These are phyloP conservation scores for Lactifluus echinatus DNA, from an alignment of 768 basidiomycete genomes.

Conservation along the genomic window DNA sequence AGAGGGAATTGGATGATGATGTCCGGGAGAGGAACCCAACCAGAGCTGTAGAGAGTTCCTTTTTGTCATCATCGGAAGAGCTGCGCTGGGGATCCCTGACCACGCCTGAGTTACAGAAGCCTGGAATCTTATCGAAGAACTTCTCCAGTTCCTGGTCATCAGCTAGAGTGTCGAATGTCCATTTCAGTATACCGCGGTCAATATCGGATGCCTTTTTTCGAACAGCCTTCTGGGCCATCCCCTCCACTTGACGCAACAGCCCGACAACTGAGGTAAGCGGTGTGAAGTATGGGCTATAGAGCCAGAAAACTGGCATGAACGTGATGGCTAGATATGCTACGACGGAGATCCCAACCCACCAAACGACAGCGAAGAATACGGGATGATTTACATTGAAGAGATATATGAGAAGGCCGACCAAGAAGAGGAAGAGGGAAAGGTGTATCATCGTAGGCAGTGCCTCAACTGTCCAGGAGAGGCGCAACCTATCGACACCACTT, in stretches of 20 bases:
- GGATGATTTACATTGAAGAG: background rate
- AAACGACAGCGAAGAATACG: background rate
- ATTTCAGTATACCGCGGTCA: background rate
- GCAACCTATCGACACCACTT: background rate
- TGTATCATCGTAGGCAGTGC: background rate
- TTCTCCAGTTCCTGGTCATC: background rate
- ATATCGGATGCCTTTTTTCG: background rate
- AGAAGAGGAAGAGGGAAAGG: background rate
- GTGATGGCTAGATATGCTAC: background rate
- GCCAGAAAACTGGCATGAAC: background rate
- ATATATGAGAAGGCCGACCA: slow-evolving; percentile 5
- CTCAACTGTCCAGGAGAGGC: background rate
- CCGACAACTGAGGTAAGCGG: background rate
- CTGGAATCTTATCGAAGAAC: background rate
- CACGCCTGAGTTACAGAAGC: background rate
- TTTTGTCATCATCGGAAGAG: background rate
- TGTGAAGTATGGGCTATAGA: background rate
- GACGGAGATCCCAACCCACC: background rate
- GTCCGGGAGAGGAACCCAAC: background rate
- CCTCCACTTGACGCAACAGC: background rate
- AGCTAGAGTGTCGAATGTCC: background rate
- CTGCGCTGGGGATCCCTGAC: background rate
- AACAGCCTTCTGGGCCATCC: background rate
- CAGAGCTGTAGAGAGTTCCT: background rate
- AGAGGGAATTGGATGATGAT: background rate